phyloP scores from a whole-genome alignment of 163 green algal genomes.

The Coccomyxa subellipsoidea region DNA sequence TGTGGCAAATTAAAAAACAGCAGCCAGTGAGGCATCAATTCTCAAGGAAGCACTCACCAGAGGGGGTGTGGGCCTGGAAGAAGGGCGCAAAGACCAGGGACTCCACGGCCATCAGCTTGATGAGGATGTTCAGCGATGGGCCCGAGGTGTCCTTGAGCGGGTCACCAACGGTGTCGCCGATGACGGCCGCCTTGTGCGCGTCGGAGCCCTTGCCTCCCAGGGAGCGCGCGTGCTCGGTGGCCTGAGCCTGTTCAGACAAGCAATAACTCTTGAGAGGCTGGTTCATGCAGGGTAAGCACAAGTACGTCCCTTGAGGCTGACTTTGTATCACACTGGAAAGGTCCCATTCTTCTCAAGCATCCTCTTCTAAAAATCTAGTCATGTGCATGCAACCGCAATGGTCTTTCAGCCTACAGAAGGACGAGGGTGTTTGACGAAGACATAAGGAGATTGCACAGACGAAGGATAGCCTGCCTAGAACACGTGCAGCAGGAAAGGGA shows the following conservation, averaged over 20 bases:
- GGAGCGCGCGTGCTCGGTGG: constrained; percentile 71
- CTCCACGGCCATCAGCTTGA: constrained; percentile 99
- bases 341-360: too few species aligned
- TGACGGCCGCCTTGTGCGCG: constrained; percentile 89
- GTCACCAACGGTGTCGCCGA: constrained; percentile 95
- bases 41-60: constrained; percentile 25
- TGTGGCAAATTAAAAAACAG: too few species aligned
- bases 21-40: neutral
- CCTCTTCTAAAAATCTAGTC: too few species aligned
- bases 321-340: too few species aligned
- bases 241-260: constrained; percentile 61
- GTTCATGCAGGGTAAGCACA: too few species aligned
- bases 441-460: too few species aligned
- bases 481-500: too few species aligned
- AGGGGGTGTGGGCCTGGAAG: constrained; percentile 71
- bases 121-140: constrained; percentile 96
- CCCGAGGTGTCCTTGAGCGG: constrained; percentile 96
- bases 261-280: neutral
- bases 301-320: too few species aligned
- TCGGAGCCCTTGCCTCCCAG: constrained; percentile 91
- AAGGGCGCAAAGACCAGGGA: constrained; percentile 97
- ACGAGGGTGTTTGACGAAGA: too few species aligned
- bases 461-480: too few species aligned
- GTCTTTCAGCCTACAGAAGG: too few species aligned
- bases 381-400: too few species aligned